Conservation (phyloP, 176 grass and related monocot genomes). For the Hordeum vulgare region MorexV3_pseudomolecules_assembly NC_058523.1:476382115-476382614, state of each 20-base stretch:
- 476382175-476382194: conserved; percentile 23
- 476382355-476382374: background rate
- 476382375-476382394: background rate
- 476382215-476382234: conserved; percentile 20
- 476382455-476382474: background rate
- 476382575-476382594: no score
- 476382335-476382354: conserved; percentile 24
- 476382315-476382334: conserved; percentile 56
- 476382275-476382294: conserved; percentile 89
- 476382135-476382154: conserved; percentile 21
- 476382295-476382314: conserved; percentile 99
- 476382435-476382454: background rate
- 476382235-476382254: conserved; percentile 37
- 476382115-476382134: conserved; percentile 56
- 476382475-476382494: background rate
- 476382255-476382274: conserved; percentile 73
- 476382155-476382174: background rate
- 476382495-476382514: background rate
- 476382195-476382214: conserved; percentile 13
- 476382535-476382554: background rate
- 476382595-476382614: no score
- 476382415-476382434: background rate
- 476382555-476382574: background rate
- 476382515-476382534: background rate
- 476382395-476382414: background rate